Percentiles rank a stretch among this genome's conserved stretches.
Evolutionary conservation across 2,329 filamentous ascomycete genomes (phyloP).

Genomic region (Chaetomiaceae sp.): DNA sequence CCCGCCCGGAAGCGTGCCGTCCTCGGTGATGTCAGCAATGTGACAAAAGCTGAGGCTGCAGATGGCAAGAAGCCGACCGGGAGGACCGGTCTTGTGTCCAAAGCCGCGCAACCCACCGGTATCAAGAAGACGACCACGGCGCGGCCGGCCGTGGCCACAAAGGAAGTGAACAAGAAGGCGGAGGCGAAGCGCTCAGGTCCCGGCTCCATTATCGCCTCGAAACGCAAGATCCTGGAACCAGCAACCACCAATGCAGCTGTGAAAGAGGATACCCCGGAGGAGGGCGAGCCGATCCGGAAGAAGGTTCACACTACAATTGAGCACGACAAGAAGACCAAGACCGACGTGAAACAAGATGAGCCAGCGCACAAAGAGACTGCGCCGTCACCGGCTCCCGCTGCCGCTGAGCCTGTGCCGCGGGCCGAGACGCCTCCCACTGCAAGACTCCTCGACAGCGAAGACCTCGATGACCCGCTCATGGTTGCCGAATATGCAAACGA

Average conservation of each 20-base stretch:
- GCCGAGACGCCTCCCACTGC: slow-evolving; percentile 35
- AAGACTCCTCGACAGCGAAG: slow-evolving; percentile 76
- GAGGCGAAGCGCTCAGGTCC: slow-evolving; percentile 70
- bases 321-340: slow-evolving; percentile 43
- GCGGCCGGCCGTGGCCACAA: slow-evolving; percentile 51
- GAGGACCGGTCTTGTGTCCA: slow-evolving; percentile 70
- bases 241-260: slow-evolving; percentile 47
- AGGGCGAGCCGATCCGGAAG: slow-evolving; percentile 66
- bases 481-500: slow-evolving; percentile 95
- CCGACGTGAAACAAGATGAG: slow-evolving; percentile 29
- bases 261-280: slow-evolving; percentile 59
- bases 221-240: slow-evolving; percentile 58
- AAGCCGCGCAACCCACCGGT: slow-evolving; percentile 75
- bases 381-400: slow-evolving; percentile 27
- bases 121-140: slow-evolving; percentile 72
- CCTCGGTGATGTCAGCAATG: slow-evolving; percentile 92
- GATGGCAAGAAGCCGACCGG: slow-evolving; percentile 70
- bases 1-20: slow-evolving; percentile 69
- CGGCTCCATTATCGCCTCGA: slow-evolving; percentile 60
- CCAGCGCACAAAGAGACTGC: slow-evolving; percentile 28
- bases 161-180: slow-evolving; percentile 53
- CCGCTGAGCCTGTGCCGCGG: slow-evolving; percentile 29
- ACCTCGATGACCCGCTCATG: slow-evolving; percentile 92
- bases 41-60: slow-evolving; percentile 68
- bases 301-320: slow-evolving; percentile 52